Base-by-base conservation (phyloP, 305 asterid species). In the Rubia occidens region DNA sequence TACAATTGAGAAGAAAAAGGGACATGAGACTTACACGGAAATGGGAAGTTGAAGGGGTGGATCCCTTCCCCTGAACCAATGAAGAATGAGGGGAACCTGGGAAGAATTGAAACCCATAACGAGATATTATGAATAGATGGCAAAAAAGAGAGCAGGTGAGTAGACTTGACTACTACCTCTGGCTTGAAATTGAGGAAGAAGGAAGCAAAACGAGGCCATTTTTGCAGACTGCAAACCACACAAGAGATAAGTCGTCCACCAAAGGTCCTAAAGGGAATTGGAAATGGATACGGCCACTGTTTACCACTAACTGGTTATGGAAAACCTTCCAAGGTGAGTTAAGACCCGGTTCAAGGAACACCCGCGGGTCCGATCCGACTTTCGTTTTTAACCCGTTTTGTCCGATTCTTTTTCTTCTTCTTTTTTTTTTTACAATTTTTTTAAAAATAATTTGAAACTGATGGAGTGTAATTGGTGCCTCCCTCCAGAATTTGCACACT, bases 141-240 rank as follows among this genome's bases (percentile, higher is more conserved):
- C 13, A 1, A 56, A 32, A 32, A 32, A 32, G 37, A 32, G 37
- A 32, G 37, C 37, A 32, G 37, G 37, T 10, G 20, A 56, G 35
- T 20, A 18, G 26, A 56, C 60, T 54, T 17, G 24, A 54, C 29
- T 56, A 56, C 62, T 56, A 56, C 62, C 49, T 35, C 49, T 17
- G 49, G 26, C 47, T 62, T 62, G 67, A 62, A 62, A 37, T 8
- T 39, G 67, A 62, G 67, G 67, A 39, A 62, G 67, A 37, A 62
- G 67, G 11, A 8, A 62, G 67, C 51, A 62, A n/a, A 8, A 62
- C 13, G 67, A n/a, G 3, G 67, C 67, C 67, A 62, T 62, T 51
- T 47, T 51, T 37, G 49, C 29, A 39, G 29, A 15, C 66, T 61
- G 66, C 3, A 61, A 32, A 15, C 45, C 18, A 61, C 29, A 37